A percentile compares a stretch with the other conserved stretches of the same genome.
Conservation (phyloP, 2,329 filamentous ascomycete genomes). For the Fusarium armeniacum region DNA sequence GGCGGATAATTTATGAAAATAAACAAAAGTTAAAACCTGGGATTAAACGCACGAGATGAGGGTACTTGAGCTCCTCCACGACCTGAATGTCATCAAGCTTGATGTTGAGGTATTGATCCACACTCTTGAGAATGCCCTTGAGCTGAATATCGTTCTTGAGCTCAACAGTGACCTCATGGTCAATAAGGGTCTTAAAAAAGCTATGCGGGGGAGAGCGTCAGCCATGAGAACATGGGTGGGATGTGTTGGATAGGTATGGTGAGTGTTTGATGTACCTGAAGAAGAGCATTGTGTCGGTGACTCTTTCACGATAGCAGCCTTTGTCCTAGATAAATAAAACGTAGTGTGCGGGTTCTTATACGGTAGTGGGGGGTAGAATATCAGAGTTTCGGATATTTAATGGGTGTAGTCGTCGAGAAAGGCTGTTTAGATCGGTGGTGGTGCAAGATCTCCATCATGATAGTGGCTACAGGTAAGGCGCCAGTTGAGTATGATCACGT, state of each 20-base stretch:
- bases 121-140: conserved; percentile 93
- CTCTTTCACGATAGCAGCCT: background rate
- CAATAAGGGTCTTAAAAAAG: conserved; percentile 99
- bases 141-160: conserved; percentile 99
- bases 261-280: conserved; percentile 56
- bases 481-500: conserved; percentile 26
- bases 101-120: conserved; percentile 99
- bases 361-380: background rate
- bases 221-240: background rate
- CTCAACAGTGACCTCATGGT: conserved; percentile 97
- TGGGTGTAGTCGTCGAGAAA: conserved; percentile 4
- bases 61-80: conserved; percentile 93
- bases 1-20: background rate
- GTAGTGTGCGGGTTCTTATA: accelerated
- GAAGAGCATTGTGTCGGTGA: conserved; percentile 59
- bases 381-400: conserved; percentile 9
- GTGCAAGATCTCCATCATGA: conserved; percentile 43
- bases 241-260: background rate
- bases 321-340: background rate
- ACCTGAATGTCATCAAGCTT: conserved; percentile 97
- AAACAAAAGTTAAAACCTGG: background rate
- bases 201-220: conserved; percentile 59
- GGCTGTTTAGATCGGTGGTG: conserved; percentile 34
- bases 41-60: conserved; percentile 79
- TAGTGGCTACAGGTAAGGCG: conserved; percentile 29